These are phyloP conservation scores for Boletus sp. DNA, from an alignment of 768 basidiomycete genomes.

Conservation along the genomic window DNA sequence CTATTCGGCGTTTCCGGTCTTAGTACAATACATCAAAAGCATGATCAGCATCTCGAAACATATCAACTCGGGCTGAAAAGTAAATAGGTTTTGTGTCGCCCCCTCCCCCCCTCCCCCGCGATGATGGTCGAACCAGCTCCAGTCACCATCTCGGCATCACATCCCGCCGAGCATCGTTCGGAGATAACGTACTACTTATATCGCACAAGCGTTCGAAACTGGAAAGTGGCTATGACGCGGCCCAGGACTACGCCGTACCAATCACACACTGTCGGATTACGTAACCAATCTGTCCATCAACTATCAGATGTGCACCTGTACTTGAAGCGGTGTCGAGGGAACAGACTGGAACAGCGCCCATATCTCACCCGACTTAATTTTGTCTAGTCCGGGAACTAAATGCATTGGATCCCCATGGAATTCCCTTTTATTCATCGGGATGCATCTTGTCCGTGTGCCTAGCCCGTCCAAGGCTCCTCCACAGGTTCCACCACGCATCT, in stretches of 20 bases:
- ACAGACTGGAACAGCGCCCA: constrained; percentile 18
- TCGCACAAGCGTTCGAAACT: not conserved
- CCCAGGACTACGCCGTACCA: not conserved
- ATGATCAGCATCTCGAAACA: not conserved
- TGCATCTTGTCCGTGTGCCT: constrained; percentile 4
- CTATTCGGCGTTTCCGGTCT: not conserved
- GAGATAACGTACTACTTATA: not conserved
- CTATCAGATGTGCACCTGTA: constrained; percentile 14
- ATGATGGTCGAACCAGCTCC: too few relatives aligned
- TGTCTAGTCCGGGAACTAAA: constrained; percentile 2
- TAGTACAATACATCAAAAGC: not conserved
- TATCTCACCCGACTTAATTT: constrained; percentile 1
- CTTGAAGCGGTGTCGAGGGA: constrained; percentile 19
- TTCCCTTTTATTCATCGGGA: constrained; percentile 21
- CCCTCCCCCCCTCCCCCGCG: too few relatives aligned
- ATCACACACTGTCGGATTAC: not conserved
- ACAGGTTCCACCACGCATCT: constrained; percentile 5
- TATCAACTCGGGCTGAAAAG: not conserved
- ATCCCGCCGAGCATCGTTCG: not conserved
- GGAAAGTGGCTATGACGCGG: not conserved
- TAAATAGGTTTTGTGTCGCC: not conserved
- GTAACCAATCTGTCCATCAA: not conserved
- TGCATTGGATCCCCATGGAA: not conserved
- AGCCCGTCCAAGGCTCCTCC: constrained; percentile 7
- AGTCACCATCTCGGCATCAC: not conserved